Percentiles rank a stretch among this genome's conserved stretches.
These are phyloP conservation scores for Botrytis byssoidea DNA, from an alignment of 2,329 filamentous ascomycete genomes.

Conservation along the genomic window DNA sequence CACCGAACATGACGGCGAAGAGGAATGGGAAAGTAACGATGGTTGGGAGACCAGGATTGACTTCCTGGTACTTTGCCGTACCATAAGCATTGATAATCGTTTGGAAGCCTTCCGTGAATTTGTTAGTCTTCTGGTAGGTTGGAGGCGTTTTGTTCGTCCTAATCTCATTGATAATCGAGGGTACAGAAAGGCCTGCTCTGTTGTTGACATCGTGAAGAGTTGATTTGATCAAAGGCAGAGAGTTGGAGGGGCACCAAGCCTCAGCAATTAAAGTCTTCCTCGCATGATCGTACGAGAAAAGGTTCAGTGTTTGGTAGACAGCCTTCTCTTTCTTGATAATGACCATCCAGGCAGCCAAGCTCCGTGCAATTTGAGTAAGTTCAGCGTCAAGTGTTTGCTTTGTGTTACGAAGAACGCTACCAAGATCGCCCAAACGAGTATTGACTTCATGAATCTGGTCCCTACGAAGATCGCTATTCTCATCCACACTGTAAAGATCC, in stretches of 20 bases:
- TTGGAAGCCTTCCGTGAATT: conserved; percentile 96
- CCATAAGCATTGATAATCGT: conserved; percentile 99
- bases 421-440: conserved; percentile 83
- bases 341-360: conserved; percentile 94
- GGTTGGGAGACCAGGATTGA: conserved; percentile 92
- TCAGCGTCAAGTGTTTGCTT: conserved; percentile 92
- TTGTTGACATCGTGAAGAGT: conserved; percentile 97
- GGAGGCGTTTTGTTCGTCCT: conserved; percentile 95
- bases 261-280: conserved; percentile 96
- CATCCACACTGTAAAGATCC: conserved; percentile 93
- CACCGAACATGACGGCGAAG: conserved; percentile 99
- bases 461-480: conserved; percentile 90
- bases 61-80: conserved; percentile 93
- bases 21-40: conserved; percentile 99
- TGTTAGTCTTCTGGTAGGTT: conserved; percentile 97
- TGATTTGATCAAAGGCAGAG: conserved; percentile 82
- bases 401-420: conserved; percentile 90
- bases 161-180: conserved; percentile 98
- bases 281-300: conserved; percentile 94
- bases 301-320: conserved; percentile 91
- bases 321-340: conserved; percentile 98
- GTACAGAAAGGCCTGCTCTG: conserved; percentile 90
- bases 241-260: conserved; percentile 94
- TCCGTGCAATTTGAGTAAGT: conserved; percentile 88
- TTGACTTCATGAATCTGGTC: conserved; percentile 99